These are phyloP conservation scores for Cutaneotrichosporon cavernicola DNA, from an alignment of 1,284 basidiomycete species.

Conservation along the genomic window DNA sequence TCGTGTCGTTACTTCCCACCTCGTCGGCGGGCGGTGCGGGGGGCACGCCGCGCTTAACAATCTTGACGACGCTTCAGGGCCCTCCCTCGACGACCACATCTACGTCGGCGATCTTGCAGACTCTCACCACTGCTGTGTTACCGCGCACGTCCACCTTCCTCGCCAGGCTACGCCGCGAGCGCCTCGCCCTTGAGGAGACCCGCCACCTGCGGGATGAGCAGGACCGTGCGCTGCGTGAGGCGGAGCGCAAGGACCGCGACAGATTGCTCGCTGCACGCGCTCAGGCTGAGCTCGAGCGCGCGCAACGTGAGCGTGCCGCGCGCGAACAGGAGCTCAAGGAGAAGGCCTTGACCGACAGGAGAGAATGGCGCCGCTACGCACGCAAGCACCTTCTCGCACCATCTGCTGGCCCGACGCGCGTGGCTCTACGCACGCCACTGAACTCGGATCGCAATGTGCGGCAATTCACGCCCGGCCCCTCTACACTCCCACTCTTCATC, in stretches of 20 bases:
- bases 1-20: conserved; percentile 76
- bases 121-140: conserved; percentile 68
- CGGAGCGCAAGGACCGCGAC: conserved; percentile 68
- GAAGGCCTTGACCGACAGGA: conserved; percentile 24
- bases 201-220: conserved; percentile 74
- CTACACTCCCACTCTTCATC: conserved; percentile 43
- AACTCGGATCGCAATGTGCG: conserved; percentile 39
- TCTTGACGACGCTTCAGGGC: conserved; percentile 82
- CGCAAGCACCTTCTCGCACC: conserved; percentile 41
- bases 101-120: conserved; percentile 62
- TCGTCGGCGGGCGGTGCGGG: conserved; percentile 41
- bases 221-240: conserved; percentile 71
- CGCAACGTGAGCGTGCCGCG: conserved; percentile 47
- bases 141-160: conserved; percentile 77
- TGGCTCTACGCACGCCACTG: conserved; percentile 44
- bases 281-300: conserved; percentile 31
- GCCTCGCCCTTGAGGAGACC: conserved; percentile 61
- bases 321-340: conserved; percentile 28
- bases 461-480: conserved; percentile 31
- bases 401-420: conserved; percentile 31
- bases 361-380: conserved; percentile 47
- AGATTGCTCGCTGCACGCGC: conserved; percentile 31
- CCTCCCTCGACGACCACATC: conserved; percentile 63
- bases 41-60: conserved; percentile 61
- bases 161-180: conserved; percentile 59